Conservation (phyloP, 345 rosid genomes). For the Kernera saxatilis region DNA sequence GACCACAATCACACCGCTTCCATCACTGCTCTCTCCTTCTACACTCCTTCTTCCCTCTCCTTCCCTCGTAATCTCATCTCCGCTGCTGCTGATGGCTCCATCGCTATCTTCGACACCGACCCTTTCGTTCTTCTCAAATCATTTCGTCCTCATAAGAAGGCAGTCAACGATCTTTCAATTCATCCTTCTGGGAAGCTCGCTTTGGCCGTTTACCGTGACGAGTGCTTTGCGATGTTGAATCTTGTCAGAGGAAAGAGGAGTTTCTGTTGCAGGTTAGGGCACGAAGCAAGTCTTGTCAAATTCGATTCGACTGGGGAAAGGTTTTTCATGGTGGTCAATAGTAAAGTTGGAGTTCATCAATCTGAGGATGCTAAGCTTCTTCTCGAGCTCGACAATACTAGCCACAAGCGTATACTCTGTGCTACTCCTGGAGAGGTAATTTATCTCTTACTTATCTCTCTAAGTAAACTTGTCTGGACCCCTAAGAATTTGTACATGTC, state of each 20-base stretch:
- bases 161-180: constrained; percentile 62
- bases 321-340: constrained; percentile 66
- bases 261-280: constrained; percentile 63
- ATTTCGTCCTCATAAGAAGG: constrained; percentile 56
- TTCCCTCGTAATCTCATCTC: constrained; percentile 89
- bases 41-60: constrained; percentile 62
- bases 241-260: constrained; percentile 85
- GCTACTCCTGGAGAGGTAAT: constrained; percentile 76
- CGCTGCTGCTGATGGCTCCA: constrained; percentile 73
- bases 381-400: constrained; percentile 46
- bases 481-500: neutral
- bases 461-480: neutral
- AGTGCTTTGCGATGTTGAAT: constrained; percentile 81
- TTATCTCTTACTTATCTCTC: neutral
- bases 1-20: constrained; percentile 62
- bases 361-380: constrained; percentile 82
- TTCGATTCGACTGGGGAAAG: constrained; percentile 55
- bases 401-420: constrained; percentile 62
- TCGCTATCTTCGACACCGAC: constrained; percentile 77
- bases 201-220: constrained; percentile 71
- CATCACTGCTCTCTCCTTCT: constrained; percentile 73
- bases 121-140: constrained; percentile 81
- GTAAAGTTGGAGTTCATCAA: constrained; percentile 64
- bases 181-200: constrained; percentile 87
- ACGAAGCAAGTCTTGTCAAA: constrained; percentile 61